Base-by-base conservation (phyloP, 306 rosid species). In the Cucurbita moschata region DNA sequence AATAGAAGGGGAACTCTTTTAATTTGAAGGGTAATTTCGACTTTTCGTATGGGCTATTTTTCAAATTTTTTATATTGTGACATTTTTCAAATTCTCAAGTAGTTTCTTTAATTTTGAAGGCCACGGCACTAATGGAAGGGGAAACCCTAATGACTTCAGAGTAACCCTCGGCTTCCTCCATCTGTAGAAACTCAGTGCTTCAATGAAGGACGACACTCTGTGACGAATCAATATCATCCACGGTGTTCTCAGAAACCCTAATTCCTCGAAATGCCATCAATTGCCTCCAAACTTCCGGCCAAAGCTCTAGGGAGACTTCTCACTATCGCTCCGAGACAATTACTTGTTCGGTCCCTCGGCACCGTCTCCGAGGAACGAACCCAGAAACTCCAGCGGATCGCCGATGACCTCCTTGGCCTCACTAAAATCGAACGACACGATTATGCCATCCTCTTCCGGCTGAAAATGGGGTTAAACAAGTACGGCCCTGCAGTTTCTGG, bases 361-460 rank as follows among this genome's bases (percentile, higher is more conserved):
- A 47, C 76, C 38, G 49, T 81, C 69, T 40, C 70, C 63, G 79
- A 74, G 70, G 64, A 79, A 1, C 78, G 71, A 7, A 71, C 79
- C 68, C 50, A 74, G 81, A 84, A 84, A 23, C 83, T 84, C 61
- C 81, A 79, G 70, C 75, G 83, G 37, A 84, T 84, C 54, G 85
- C 83, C 50, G 80, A 84, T 18, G 81, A 81, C 76, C 85, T 84
- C 21, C 79, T 81, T 21, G 40, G 55, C 74, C 78, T 84, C 47
- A 76, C 76, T 9, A 84, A 84, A 80, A 69, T 84, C 23, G 81
- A 84, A 78, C 75, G 83, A 43, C 59, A 84, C 3, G 87, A 84
- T 51, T 84, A 84, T 42, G 74, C 80, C 13, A 64, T 84, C 67
- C 81, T 84, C 53, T 84, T 81, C 81, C 74, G 83, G 76, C 77